These are phyloP conservation scores for Scytalidium lignicola DNA, from an alignment of 2,329 filamentous ascomycete genomes.

Conservation along the genomic window DNA sequence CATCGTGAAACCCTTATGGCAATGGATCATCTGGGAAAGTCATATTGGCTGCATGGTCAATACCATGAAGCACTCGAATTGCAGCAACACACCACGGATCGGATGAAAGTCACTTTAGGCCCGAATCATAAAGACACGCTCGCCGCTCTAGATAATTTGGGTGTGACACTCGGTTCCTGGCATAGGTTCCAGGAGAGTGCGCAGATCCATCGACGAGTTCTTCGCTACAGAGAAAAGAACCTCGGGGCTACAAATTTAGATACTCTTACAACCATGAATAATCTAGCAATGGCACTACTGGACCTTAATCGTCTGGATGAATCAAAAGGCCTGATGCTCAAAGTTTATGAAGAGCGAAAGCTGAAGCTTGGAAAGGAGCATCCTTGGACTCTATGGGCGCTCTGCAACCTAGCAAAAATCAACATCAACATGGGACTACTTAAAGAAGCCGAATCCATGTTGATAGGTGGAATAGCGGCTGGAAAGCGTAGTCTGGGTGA, in stretches of 20 bases:
- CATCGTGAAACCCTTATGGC: constrained; percentile 11
- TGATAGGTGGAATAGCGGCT: constrained; percentile 17
- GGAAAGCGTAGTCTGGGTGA: constrained; percentile 19
- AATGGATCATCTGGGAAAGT: constrained; percentile 10
- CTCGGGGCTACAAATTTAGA: not conserved
- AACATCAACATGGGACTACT: constrained; percentile 9
- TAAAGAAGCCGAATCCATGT: constrained; percentile 11
- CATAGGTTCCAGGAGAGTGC: constrained; percentile 10
- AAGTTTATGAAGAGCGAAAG: constrained; percentile 12
- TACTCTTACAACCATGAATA: constrained; percentile 6
- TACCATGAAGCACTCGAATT: constrained; percentile 35
- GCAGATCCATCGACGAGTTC: constrained; percentile 10
- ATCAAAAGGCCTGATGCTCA: constrained; percentile 12
- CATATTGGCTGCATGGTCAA: constrained; percentile 12
- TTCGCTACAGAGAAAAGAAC: constrained; percentile 5
- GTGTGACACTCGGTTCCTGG: constrained; percentile 15
- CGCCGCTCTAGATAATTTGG: constrained; percentile 11
- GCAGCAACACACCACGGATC: constrained; percentile 9
- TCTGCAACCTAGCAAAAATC: constrained; percentile 11
- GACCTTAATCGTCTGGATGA: constrained; percentile 8
- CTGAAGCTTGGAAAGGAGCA: constrained; percentile 15
- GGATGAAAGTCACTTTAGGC: constrained; percentile 9
- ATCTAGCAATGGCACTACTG: constrained; percentile 11
- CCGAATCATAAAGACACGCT: constrained; percentile 13
- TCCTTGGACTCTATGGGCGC: constrained; percentile 18